phyloP scores from a whole-genome alignment of 768 basidiomycete genomes.

The Dacryopinax spathularia region DNA sequence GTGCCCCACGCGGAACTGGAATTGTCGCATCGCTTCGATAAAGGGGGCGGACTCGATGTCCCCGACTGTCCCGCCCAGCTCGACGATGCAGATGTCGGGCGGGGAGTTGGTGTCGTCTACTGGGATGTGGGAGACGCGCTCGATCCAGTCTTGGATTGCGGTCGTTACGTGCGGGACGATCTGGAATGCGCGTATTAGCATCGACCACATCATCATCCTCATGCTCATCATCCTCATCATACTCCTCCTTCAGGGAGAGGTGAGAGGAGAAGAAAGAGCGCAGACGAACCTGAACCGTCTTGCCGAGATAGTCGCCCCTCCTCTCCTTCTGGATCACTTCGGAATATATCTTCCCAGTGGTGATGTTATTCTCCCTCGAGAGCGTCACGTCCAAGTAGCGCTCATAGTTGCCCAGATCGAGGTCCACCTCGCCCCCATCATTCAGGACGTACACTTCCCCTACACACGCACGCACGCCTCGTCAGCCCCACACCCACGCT shows the following conservation, averaged over 20 bases:
- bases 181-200: slow-evolving; percentile 32
- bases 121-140: slow-evolving; percentile 84
- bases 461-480: slow-evolving; percentile 19
- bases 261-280: too few relatives aligned
- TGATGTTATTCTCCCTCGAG: slow-evolving; percentile 92
- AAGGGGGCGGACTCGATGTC: slow-evolving; percentile 99
- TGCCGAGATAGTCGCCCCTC: slow-evolving; percentile 65
- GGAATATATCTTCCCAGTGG: slow-evolving; percentile 93
- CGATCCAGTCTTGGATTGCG: slow-evolving; percentile 97
- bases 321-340: slow-evolving; percentile 86
- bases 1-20: slow-evolving; percentile 94
- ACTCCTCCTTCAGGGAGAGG: too few relatives aligned
- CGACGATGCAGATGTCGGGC: slow-evolving; percentile 94
- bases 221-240: too few relatives aligned
- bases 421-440: slow-evolving; percentile 94
- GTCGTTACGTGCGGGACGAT: slow-evolving; percentile 94
- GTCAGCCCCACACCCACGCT: background rate
- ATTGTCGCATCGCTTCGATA: slow-evolving; percentile 98
- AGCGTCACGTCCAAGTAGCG: slow-evolving; percentile 92
- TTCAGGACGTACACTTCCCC: slow-evolving; percentile 98
- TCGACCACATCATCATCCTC: too few relatives aligned
- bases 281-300: slow-evolving; percentile 77
- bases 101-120: slow-evolving; percentile 86
- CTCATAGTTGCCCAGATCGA: slow-evolving; percentile 97
- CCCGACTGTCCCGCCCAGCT: slow-evolving; percentile 97